A percentile compares a stretch with the other conserved stretches of the same genome.
Evolutionary conservation across 2,329 filamentous ascomycete species (phyloP).

Genomic region (Ascochyta lentis): DNA sequence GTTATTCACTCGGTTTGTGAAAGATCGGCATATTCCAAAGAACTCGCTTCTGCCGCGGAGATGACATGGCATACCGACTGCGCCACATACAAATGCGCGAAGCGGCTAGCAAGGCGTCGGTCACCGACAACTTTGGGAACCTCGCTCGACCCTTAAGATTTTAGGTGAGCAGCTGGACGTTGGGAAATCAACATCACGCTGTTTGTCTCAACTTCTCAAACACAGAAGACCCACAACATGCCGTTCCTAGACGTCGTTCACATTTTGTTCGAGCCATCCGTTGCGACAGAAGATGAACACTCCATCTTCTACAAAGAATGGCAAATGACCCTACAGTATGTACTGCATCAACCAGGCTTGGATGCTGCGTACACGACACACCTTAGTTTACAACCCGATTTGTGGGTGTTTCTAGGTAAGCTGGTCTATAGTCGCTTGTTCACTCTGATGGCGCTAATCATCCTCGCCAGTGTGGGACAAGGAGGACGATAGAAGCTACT

Average conservation of each 20-base stretch:
- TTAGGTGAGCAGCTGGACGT: too few species aligned
- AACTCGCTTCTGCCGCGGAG: neutral
- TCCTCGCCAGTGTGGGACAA: neutral
- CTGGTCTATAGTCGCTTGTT: neutral
- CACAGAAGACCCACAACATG: neutral
- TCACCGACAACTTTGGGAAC: neutral
- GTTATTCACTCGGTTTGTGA: too few species aligned
- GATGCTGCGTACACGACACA: neutral
- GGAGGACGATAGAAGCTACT: conserved; percentile 2
- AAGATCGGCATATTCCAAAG: too few species aligned
- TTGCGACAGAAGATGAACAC: neutral
- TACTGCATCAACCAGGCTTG: neutral
- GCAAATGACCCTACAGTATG: conserved; percentile 6
- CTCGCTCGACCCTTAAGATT: too few species aligned
- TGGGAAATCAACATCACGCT: too few species aligned
- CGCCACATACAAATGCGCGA: neutral
- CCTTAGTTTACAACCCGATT: too few species aligned
- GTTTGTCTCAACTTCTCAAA: too few species aligned
- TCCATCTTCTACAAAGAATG: conserved; percentile 5
- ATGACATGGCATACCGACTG: neutral
- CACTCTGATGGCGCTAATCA: neutral
- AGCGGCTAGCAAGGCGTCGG: neutral
- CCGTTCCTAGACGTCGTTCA: conserved; percentile 4
- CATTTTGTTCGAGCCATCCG: neutral
- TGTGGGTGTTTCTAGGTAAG: too few species aligned